These are phyloP conservation scores for Cercospora sojina DNA, from an alignment of 2,329 filamentous ascomycete genomes.

Conservation along the genomic window DNA sequence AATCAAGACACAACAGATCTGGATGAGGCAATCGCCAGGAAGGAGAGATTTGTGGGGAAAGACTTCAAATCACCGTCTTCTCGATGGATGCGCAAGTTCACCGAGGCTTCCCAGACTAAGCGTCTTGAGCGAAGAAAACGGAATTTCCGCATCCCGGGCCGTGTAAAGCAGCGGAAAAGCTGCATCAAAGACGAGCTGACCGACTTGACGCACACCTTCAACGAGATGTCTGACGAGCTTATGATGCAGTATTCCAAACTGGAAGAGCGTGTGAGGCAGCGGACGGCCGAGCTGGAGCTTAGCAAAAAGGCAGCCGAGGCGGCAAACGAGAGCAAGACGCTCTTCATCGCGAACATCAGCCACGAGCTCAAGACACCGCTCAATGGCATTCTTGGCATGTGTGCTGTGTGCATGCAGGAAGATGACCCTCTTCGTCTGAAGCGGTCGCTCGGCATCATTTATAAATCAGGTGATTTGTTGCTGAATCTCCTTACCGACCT, in stretches of 20 bases:
- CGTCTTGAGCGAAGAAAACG: constrained; percentile 39
- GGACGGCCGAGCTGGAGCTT: constrained; percentile 80
- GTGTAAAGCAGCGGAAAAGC: constrained; percentile 73
- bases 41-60: constrained; percentile 47
- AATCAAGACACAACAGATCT: constrained; percentile 36
- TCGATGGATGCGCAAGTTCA: constrained; percentile 31
- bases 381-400: constrained; percentile 95
- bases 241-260: constrained; percentile 80
- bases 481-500: constrained; percentile 86
- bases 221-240: constrained; percentile 90
- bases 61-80: constrained; percentile 30
- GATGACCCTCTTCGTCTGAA: constrained; percentile 75
- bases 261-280: constrained; percentile 78
- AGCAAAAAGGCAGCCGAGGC: constrained; percentile 90
- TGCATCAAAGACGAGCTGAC: constrained; percentile 80
- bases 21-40: constrained; percentile 40
- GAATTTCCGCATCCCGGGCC: constrained; percentile 79
- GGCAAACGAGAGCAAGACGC: constrained; percentile 95
- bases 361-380: constrained; percentile 88
- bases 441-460: constrained; percentile 80
- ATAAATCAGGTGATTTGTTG: constrained; percentile 81
- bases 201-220: constrained; percentile 81
- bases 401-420: constrained; percentile 88
- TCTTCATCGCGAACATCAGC: constrained; percentile 94
- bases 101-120: constrained; percentile 34